Base-by-base conservation (phyloP, 768 basidiomycete genomes). In the Psilocybe cyanescens region DNA sequence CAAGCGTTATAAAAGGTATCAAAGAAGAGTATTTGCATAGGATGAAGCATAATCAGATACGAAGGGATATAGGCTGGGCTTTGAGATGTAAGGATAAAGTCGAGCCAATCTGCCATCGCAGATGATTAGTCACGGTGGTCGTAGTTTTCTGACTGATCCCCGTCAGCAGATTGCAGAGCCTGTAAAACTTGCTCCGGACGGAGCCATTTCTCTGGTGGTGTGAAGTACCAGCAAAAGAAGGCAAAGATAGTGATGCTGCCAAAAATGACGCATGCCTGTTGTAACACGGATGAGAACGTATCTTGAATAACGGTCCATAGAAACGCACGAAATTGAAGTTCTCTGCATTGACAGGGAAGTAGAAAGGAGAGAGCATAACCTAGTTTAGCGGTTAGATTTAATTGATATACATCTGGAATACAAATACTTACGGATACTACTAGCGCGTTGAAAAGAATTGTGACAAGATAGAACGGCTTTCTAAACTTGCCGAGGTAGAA, bases 361-460 rank as follows among this genome's bases (percentile, higher is more conserved):
- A 85, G 80, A 94, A 96, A 1, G 95, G 95, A 28, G 94, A 95
- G 57, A 92, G 79, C 79, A 90, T 86, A 64, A 91, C 88, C 92
- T 92, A 55, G 44, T 19, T 8, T 62, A 17, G 9, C 28, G 33
- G 51, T 52, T 47, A 33, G 65, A 62, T 50, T 58, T 31, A 35
- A 11, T 35, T 35, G 33, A 35, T 7, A 35, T 11, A 35, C 33
- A 35, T 6, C 33, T 11, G 33, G 11, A 7, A 35, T 35, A 24
- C 24, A 24, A 24, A 7, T 33, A 78, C 89, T 62, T 68, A 92
- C 91, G 19, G 88, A 79, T 67, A 95, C 88, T 9, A 95, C 75
- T 8, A 95, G 70, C 0, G 75, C 84, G 64, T 95, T 95, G 80
- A 92, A 97, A 6, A 89, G 57, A 19, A 79, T 81, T 0, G 92